phyloP scores from a whole-genome alignment of 129 eudicot species.

The Centrapalus pauciflorus region DNA sequence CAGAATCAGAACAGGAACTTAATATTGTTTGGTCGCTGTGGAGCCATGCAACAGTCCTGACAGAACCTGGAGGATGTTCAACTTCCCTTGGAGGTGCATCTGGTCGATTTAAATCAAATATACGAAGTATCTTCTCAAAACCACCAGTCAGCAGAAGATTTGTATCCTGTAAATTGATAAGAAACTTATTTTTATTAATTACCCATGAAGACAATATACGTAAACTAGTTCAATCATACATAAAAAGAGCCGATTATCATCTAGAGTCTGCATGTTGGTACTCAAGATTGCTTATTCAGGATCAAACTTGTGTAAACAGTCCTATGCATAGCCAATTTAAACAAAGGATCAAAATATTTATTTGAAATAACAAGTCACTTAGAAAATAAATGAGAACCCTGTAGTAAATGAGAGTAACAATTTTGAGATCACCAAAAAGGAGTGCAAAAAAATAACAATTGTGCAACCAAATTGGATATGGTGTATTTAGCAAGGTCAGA shows the following conservation, averaged over 20 bases:
- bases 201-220: neutral
- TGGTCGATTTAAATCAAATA: slow-evolving; percentile 59
- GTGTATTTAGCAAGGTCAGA: no score
- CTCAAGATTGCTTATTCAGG: neutral
- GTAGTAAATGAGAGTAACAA: no score
- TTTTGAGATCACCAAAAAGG: neutral
- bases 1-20: slow-evolving; percentile 66
- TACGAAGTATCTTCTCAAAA: slow-evolving; percentile 59
- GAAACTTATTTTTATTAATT: neutral
- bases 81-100: slow-evolving; percentile 75
- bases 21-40: slow-evolving; percentile 77
- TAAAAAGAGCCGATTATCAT: neutral
- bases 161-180: slow-evolving; percentile 42
- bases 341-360: neutral
- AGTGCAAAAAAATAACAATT: no score
- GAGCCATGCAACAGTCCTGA: slow-evolving; percentile 70
- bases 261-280: neutral
- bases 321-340: neutral
- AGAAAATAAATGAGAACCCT: neutral
- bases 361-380: neutral
- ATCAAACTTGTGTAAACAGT: neutral
- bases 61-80: slow-evolving; percentile 68
- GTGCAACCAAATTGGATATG: no score
- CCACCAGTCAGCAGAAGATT: slow-evolving; percentile 63
- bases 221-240: neutral